Evolutionary conservation across 495 filamentous ascomycete genomes (phyloP).

Genomic region (Aspergillus avenaceus): DNA sequence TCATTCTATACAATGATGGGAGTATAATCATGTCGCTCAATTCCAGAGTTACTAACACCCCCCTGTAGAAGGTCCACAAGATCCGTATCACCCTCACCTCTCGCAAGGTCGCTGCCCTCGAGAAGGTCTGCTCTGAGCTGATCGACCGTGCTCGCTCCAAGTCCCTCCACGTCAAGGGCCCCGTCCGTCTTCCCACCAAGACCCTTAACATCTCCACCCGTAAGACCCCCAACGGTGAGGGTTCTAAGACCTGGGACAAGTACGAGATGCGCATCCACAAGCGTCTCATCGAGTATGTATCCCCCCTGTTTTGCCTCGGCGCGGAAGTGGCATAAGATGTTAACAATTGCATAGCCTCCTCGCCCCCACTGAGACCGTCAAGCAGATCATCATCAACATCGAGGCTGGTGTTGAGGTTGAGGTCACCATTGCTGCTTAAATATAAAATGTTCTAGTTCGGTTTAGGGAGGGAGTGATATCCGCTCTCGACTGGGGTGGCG

Average conservation of each 20-base stretch:
- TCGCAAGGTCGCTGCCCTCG: slow-evolving; percentile 86
- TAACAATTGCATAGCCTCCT: slow-evolving; percentile 60
- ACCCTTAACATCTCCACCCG: slow-evolving; percentile 91
- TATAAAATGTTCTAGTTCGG: slow-evolving; percentile 14
- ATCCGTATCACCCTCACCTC: slow-evolving; percentile 97
- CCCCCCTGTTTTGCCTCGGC: not conserved
- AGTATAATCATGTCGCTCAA: too few relatives aligned
- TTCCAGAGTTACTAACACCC: slow-evolving; percentile 3
- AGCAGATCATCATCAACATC: slow-evolving; percentile 99
- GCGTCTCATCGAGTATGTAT: slow-evolving; percentile 82
- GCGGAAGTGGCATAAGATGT: not conserved
- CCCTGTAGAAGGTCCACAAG: slow-evolving; percentile 82
- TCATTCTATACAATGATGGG: too few relatives aligned
- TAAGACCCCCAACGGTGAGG: slow-evolving; percentile 98
- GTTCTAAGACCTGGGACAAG: slow-evolving; percentile 99
- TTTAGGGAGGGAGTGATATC: slow-evolving; percentile 11
- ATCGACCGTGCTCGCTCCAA: slow-evolving; percentile 98
- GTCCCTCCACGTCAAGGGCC: slow-evolving; percentile 97
- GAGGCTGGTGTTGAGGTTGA: slow-evolving; percentile 99
- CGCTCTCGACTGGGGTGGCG: slow-evolving; percentile 15
- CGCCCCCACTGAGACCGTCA: slow-evolving; percentile 97
- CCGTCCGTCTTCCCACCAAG: slow-evolving; percentile 98
- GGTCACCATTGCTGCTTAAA: slow-evolving; percentile 98
- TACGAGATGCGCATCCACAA: slow-evolving; percentile 99
- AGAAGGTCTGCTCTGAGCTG: slow-evolving; percentile 98